Conservation (phyloP, 2,329 filamentous ascomycete genomes). For the Periconia macrospinosa region DNA sequence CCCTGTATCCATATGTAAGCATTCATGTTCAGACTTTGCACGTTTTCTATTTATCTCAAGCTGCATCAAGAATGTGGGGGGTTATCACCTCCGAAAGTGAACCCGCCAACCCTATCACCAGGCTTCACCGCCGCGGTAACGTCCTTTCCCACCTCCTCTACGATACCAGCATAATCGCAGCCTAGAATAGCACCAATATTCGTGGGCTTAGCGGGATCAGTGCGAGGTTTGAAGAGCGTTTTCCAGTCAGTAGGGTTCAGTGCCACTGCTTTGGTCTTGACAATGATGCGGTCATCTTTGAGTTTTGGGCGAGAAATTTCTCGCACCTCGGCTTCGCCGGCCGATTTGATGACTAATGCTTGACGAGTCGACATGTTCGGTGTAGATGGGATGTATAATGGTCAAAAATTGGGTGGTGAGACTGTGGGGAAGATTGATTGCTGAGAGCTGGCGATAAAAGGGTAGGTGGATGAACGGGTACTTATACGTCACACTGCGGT, state of each 20-base stretch:
- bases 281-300: constrained; percentile 50
- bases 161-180: constrained; percentile 58
- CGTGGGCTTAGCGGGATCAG: background rate
- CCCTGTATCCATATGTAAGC: constrained; percentile 8
- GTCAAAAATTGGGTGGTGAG: too few species aligned
- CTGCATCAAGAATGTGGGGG: too few species aligned
- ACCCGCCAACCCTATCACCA: constrained; percentile 58
- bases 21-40: background rate
- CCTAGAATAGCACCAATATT: constrained; percentile 52
- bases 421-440: background rate
- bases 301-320: constrained; percentile 33
- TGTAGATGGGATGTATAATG: background rate
- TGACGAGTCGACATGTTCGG: constrained; percentile 34
- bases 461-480: background rate
- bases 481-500: background rate
- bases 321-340: constrained; percentile 21
- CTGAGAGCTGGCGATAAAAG: background rate
- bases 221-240: constrained; percentile 10
- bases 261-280: constrained; percentile 57
- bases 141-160: constrained; percentile 54
- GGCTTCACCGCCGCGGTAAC: constrained; percentile 52
- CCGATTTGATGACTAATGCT: constrained; percentile 32
- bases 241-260: constrained; percentile 64
- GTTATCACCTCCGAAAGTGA: constrained; percentile 51
- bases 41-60: background rate